Evolutionary conservation across 192 early-diverging fungal species (phyloP).

Genomic region (Piromyces sp.): DNA sequence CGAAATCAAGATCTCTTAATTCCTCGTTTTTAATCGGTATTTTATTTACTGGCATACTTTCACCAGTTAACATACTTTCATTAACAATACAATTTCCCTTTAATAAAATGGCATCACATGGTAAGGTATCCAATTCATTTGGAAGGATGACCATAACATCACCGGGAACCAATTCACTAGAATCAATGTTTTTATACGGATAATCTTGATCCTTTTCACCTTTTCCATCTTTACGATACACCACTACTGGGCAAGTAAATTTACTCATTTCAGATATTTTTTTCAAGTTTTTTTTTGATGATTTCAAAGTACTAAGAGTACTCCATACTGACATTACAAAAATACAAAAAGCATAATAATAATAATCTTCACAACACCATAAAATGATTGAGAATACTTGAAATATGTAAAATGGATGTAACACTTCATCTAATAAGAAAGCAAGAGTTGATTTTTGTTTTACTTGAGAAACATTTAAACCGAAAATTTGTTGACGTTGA

Average conservation of each 20-base stretch:
- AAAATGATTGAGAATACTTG: constrained; percentile 3
- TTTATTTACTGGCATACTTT: constrained; percentile 89
- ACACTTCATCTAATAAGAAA: constrained; percentile 28
- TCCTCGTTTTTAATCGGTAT: constrained; percentile 48
- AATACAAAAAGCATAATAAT: constrained; percentile 86
- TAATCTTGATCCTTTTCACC: constrained; percentile 2
- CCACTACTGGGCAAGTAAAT: constrained; percentile 60
- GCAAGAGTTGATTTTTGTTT: constrained; percentile 17
- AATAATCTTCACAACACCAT: constrained; percentile 61
- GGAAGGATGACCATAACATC: constrained; percentile 53
- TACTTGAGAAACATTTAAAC: constrained; percentile 23
- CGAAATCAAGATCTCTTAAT: constrained; percentile 42
- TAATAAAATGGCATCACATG: constrained; percentile 84
- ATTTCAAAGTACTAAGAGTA: constrained; percentile 52
- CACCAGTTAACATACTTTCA: constrained; percentile 83
- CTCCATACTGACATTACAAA: constrained; percentile 67
- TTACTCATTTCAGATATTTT: constrained; percentile 72
- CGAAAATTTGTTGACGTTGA: constrained; percentile 20
- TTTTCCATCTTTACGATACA: constrained; percentile 29
- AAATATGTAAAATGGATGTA: constrained; percentile 38
- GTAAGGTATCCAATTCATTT: constrained; percentile 14
- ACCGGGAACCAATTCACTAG: constrained; percentile 78
- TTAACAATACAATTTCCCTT: constrained; percentile 92
- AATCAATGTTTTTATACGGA: constrained; percentile 21
- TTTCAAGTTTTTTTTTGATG: constrained; percentile 45